A percentile compares a stretch with the other conserved stretches of the same genome.
These are phyloP conservation scores for Discostella stelligera DNA, from an alignment of 352 stramenopile genomes.

Conservation along the genomic window DNA sequence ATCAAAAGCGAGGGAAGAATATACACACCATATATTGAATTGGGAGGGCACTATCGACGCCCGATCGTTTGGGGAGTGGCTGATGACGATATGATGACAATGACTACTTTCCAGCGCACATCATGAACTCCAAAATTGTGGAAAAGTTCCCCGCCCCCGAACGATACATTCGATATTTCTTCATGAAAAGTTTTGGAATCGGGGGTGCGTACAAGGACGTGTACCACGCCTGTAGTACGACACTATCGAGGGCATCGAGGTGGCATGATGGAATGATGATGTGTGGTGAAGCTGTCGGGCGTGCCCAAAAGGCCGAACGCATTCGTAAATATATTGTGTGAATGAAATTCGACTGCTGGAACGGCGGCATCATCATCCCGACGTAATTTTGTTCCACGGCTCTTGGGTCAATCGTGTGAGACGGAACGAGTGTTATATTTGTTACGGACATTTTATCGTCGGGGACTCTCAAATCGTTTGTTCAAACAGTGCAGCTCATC, in stretches of 20 bases:
- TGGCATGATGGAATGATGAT: constrained; percentile 99
- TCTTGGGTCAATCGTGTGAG: constrained; percentile 97
- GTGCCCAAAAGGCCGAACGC: constrained; percentile 93
- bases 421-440: constrained; percentile 98
- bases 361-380: constrained; percentile 96
- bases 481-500: constrained; percentile 96
- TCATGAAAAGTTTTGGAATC: constrained; percentile 81
- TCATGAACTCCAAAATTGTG: constrained; percentile 69
- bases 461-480: constrained; percentile 89
- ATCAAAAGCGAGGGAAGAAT: constrained; percentile 63
- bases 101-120: constrained; percentile 25
- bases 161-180: constrained; percentile 84
- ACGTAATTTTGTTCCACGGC: constrained; percentile 99
- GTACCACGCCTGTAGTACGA: constrained; percentile 92
- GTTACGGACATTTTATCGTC: constrained; percentile 99
- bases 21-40: constrained; percentile 70
- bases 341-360: constrained; percentile 97
- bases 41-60: constrained; percentile 56
- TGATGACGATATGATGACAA: constrained; percentile 14
- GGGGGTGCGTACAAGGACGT: constrained; percentile 84
- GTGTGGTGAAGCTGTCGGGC: constrained; percentile 95
- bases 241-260: constrained; percentile 97
- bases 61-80: constrained; percentile 78
- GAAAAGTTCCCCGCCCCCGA: constrained; percentile 81
- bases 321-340: constrained; percentile 93